Percentiles rank a stretch among this genome's conserved stretches.
These are phyloP conservation scores for Ophiostoma fasciatum DNA, from an alignment of 2,329 filamentous ascomycete genomes.

Conservation along the genomic window DNA sequence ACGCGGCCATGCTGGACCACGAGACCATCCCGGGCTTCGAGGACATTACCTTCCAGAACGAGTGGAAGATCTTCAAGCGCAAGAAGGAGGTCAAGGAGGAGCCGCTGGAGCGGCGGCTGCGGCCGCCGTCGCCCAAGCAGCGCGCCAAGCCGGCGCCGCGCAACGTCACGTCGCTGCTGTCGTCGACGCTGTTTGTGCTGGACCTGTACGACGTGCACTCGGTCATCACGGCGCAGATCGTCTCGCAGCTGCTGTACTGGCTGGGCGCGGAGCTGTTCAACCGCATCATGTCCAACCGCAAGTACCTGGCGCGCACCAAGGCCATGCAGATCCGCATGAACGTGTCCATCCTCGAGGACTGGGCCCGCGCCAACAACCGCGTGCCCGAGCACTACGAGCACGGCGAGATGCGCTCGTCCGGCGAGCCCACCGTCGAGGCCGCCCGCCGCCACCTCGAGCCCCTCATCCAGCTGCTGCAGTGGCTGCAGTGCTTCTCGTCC, in stretches of 20 bases:
- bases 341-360: constrained; percentile 86
- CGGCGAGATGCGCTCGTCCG: constrained; percentile 70
- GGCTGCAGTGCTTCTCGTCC: constrained; percentile 95
- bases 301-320: constrained; percentile 89
- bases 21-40: constrained; percentile 97
- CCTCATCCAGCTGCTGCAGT: constrained; percentile 86
- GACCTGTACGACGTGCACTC: constrained; percentile 99
- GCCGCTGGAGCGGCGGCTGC: constrained; percentile 75
- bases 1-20: constrained; percentile 88
- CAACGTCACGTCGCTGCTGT: constrained; percentile 89
- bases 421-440: constrained; percentile 76
- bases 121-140: constrained; percentile 85
- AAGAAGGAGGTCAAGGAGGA: constrained; percentile 85
- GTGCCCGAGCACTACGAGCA: constrained; percentile 92
- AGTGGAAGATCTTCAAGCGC: constrained; percentile 93
- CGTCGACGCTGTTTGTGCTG: constrained; percentile 89
- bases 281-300: constrained; percentile 88
- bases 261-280: constrained; percentile 94
- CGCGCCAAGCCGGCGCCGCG: constrained; percentile 83
- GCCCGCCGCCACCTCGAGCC: constrained; percentile 75
- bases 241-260: constrained; percentile 93
- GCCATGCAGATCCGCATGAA: constrained; percentile 99
- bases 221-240: constrained; percentile 81
- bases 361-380: constrained; percentile 85
- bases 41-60: constrained; percentile 91